Base-by-base conservation (phyloP, 495 filamentous ascomycete species). In the Pseudomonodictys pantanalensis region DNA sequence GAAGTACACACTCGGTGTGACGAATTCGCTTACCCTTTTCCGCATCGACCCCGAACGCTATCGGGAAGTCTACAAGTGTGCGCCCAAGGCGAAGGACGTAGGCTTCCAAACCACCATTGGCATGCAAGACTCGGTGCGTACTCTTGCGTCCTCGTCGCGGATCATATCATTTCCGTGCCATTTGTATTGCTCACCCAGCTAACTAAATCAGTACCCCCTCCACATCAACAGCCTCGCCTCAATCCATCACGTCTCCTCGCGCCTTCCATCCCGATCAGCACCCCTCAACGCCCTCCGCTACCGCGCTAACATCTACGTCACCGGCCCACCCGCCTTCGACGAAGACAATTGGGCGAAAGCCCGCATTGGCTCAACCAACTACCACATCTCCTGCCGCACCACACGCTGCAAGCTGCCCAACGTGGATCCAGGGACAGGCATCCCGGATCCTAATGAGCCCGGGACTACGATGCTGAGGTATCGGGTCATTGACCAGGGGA, bases 271-370 rank as follows among this genome's bases (percentile, higher is more conserved):
- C 12, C 50, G 51, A 6, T 48, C 55, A 12, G 76, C 39, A 51
- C 57, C 1, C 66, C 77, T 96, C 11, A 85, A 84, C 38, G 81
- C 86, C 2, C 67, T 79, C 1, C 83, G 90, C 3, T 96, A 95
- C 73, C 83, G 92, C 32, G 83, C 92, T 8, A 97, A 96, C 64
- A 84, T 97, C 45, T 85, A 93, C 57, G 70, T 89, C 57, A 78
- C 79, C 24, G 87, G 87, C 0, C 82, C 84, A 0, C 71, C 68
- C 9, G 75, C 84, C 0, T 90, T 85, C 63, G 76, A 64, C 1
- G 92, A 97, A 65, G 91, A 96, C 56, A 75, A 72, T 24, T 97
- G 92, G 92, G 89, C 88, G 62, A 77, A 74, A 41, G 79, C 93
- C 45, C 75, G 75, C 25, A 81, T 97, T 56, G 79, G 76, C 0